Evolutionary conservation across 1,284 basidiomycete species (phyloP).

Genomic region (Papiliotrema nemorosa): DNA sequence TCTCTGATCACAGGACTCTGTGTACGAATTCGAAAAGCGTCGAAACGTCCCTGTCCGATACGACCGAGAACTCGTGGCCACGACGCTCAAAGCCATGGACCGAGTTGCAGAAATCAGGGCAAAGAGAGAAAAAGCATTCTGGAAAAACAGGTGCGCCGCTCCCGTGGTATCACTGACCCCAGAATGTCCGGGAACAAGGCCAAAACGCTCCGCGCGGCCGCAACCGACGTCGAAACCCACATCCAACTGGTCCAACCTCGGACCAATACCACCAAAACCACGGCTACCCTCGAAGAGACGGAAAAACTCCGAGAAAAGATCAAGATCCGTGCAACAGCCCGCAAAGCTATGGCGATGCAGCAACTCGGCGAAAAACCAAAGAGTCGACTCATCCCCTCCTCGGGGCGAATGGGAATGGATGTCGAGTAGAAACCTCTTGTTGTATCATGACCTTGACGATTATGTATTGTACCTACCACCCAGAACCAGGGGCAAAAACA

Average conservation of each 20-base stretch:
- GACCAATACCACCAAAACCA: constrained; percentile 47
- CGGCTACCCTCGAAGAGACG: constrained; percentile 48
- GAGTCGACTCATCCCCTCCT: constrained; percentile 62
- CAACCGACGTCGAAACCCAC: constrained; percentile 56
- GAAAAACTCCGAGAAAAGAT: constrained; percentile 66
- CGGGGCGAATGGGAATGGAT: constrained; percentile 48
- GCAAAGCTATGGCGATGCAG: constrained; percentile 49
- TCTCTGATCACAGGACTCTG: constrained; percentile 71
- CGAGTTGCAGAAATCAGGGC: constrained; percentile 89
- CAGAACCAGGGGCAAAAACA: constrained; percentile 5
- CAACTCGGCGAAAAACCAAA: constrained; percentile 50
- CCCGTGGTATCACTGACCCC: no score
- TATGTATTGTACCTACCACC: background rate
- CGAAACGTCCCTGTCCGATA: constrained; percentile 97
- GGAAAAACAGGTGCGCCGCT: constrained; percentile 85
- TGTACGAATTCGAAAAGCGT: constrained; percentile 98
- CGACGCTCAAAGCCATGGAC: constrained; percentile 97
- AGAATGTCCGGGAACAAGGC: constrained; percentile 71
- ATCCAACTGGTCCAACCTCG: constrained; percentile 69
- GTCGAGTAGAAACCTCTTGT: constrained; percentile 16
- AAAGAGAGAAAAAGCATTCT: constrained; percentile 93
- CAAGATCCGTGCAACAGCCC: constrained; percentile 65
- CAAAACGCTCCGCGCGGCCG: constrained; percentile 41
- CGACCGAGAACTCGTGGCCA: constrained; percentile 88
- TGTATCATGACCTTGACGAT: background rate